These are phyloP conservation scores for Globisporangium megalacanthum DNA, from an alignment of 352 stramenopile species.

Conservation along the genomic window DNA sequence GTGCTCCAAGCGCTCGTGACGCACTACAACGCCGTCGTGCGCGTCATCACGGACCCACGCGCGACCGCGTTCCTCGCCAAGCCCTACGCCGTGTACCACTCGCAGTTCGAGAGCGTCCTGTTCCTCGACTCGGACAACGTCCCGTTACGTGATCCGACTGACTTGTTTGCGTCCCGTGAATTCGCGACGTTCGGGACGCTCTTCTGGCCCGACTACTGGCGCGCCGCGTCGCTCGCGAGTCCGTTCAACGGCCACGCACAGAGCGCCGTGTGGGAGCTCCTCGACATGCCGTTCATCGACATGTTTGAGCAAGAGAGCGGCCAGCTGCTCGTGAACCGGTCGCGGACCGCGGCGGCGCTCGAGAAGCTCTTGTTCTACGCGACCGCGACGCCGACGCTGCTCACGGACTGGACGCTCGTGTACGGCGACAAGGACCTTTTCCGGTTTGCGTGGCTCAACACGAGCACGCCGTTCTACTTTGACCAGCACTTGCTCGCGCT, in stretches of 20 bases:
- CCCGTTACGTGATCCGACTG: conserved; percentile 21
- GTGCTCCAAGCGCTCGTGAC: conserved; percentile 9
- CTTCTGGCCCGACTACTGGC: conserved; percentile 37
- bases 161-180: conserved; percentile 18
- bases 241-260: conserved; percentile 29
- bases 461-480: conserved; percentile 41
- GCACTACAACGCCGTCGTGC: conserved; percentile 12
- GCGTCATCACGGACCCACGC: conserved; percentile 17
- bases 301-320: conserved; percentile 38
- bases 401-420: conserved; percentile 28
- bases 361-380: conserved; percentile 41
- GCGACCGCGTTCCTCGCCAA: conserved; percentile 23
- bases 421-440: conserved; percentile 64
- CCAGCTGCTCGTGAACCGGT: conserved; percentile 23
- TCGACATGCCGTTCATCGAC: conserved; percentile 27
- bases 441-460: conserved; percentile 50
- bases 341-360: conserved; percentile 11
- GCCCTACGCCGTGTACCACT: conserved; percentile 19
- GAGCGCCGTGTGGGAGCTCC: conserved; percentile 20
- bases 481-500: conserved; percentile 32
- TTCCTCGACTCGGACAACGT: conserved; percentile 31
- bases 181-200: conserved; percentile 19
- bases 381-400: conserved; percentile 28
- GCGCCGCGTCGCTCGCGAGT: conserved; percentile 9
- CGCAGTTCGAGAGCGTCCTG: conserved; percentile 19